Base-by-base conservation (phyloP, 2,329 filamentous ascomycete species). In the Aspergillus fischeri region DNA sequence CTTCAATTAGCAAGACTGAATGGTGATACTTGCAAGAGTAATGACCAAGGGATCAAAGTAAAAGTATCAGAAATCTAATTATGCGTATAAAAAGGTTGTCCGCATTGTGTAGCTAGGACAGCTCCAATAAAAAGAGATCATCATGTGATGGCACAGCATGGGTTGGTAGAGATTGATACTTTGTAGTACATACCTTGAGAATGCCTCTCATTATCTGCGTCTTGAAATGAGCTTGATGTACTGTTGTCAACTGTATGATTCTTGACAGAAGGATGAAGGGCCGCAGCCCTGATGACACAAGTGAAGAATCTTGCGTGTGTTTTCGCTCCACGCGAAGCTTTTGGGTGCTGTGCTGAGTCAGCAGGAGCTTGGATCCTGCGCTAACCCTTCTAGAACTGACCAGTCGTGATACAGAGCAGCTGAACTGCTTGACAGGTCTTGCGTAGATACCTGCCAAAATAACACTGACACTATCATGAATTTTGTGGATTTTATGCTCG, bases 51-150 rank as follows among this genome's bases (percentile, higher is more conserved):
- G 21, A 42, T 49, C 47, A 60, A 28, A 59, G 47, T 54, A 47
- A 42, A 44, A 55, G 51, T 51, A 51, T 38, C 57, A 55, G 54
- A 48, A 52, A 24, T 20, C 55, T 68, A 65, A 55, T 66, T 63
- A 68, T 27, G 67, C 83, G 84, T 86, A 86, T 82, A 74, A 75
- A 77, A 80, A 76, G 78, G 80, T 72, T 76, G 78, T 89, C 86
- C 82, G 80, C 85, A 87, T 70, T 76, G 67, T 73, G 59, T 71
- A 73, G 73, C 79, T 83, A 83, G 86, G 87, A 90, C 86, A 90
- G 87, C 87, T 90, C 87, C 87, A 90, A 90, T 90, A 88, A 78
- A 72, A 70, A 71, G 67, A 66, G 68, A 71, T 86, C 84, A 86
- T 86, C 84, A 84, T 77, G 58, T 56, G 61, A 65, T 61, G 55